These are phyloP conservation scores for Cercospora brassicicola DNA, from an alignment of 2,329 filamentous ascomycete species.

Conservation along the genomic window DNA sequence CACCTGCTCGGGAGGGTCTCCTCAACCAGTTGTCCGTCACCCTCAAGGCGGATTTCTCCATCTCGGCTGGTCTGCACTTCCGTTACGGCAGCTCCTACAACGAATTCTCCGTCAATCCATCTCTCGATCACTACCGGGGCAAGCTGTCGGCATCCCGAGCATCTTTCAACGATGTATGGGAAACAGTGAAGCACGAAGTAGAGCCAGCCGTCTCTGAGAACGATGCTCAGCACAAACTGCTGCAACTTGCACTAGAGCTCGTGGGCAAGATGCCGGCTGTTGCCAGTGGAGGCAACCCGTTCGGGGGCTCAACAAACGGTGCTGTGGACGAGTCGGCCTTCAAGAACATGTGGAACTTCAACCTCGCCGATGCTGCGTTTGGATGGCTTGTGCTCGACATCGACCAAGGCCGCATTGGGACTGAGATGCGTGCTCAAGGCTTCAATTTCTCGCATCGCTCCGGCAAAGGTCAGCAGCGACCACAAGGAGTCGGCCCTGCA, in stretches of 20 bases:
- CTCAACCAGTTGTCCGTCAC: slow-evolving; percentile 97
- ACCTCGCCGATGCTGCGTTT: slow-evolving; percentile 94
- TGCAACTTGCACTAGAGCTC: slow-evolving; percentile 86
- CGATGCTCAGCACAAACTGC: slow-evolving; percentile 85
- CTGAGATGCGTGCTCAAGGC: slow-evolving; percentile 96
- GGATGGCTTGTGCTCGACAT: slow-evolving; percentile 94
- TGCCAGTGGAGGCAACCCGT: slow-evolving; percentile 93
- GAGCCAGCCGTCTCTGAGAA: slow-evolving; percentile 92
- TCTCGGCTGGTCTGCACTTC: slow-evolving; percentile 97
- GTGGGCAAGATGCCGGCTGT: slow-evolving; percentile 98
- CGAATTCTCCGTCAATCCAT: slow-evolving; percentile 98
- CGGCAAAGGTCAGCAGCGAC: slow-evolving; percentile 61
- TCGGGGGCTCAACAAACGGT: slow-evolving; percentile 79
- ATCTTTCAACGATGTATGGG: slow-evolving; percentile 99
- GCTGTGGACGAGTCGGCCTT: slow-evolving; percentile 98
- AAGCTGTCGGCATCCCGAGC: slow-evolving; percentile 97
- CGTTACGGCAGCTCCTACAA: slow-evolving; percentile 99
- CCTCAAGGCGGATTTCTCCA: slow-evolving; percentile 95
- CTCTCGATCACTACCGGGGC: slow-evolving; percentile 94
- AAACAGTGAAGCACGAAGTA: slow-evolving; percentile 94
- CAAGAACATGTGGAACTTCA: slow-evolving; percentile 99
- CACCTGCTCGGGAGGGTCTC: slow-evolving; percentile 91
- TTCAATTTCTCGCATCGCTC: slow-evolving; percentile 98
- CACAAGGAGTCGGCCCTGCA: slow-evolving; percentile 42
- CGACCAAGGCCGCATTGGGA: slow-evolving; percentile 92